Base-by-base conservation (phyloP, 768 basidiomycete genomes). In the Russula virescens region DNA sequence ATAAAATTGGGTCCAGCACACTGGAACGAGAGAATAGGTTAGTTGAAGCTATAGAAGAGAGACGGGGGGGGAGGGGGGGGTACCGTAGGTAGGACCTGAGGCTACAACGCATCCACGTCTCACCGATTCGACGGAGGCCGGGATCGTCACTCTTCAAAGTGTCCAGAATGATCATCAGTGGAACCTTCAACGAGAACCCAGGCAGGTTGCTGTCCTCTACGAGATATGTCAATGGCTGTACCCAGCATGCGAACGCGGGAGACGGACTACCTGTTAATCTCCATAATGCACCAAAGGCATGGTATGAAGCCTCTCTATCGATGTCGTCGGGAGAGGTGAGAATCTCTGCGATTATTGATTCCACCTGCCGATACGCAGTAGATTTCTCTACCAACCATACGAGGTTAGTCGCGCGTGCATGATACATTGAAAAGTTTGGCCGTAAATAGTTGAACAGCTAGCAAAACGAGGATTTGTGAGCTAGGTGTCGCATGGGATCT, bases 71-170 rank as follows among this genome's bases (percentile, higher is more conserved):
- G 47, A 25, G n/a, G 16, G 55, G 10, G 31, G 23, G 78, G 40
- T 73, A 94, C 94, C 95, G 84, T 61, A 94, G 77, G 71, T 96
- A 96, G 2, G 94, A 95, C 71, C 89, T 91, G 34, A 98, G 79
- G 69, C 86, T 93, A 70, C 92, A 94, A 28, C 95, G 83, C 89
- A 99, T 94, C 97, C 97, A 99, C 0, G 94, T 94, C 73, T 98
- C 96, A 16, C 91, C 91, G 35, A 90, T 79, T 13, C 93, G 82
- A 28, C 89, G 85, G 11, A 89, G 73, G 63, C 75, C 76, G 9
- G 92, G 89, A 66, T 93, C 86, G 35, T 87, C 85, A 43, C 80
- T 86, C 68, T 86, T 87, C 52, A 98, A 74, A 0, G 87, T 85
- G 69, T 96, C 94, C 54, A 98, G 75, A 34, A 96, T 85, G 48